phyloP scores from a whole-genome alignment of 352 stramenopile genomes.

The Phytophthora ramorum region DNA sequence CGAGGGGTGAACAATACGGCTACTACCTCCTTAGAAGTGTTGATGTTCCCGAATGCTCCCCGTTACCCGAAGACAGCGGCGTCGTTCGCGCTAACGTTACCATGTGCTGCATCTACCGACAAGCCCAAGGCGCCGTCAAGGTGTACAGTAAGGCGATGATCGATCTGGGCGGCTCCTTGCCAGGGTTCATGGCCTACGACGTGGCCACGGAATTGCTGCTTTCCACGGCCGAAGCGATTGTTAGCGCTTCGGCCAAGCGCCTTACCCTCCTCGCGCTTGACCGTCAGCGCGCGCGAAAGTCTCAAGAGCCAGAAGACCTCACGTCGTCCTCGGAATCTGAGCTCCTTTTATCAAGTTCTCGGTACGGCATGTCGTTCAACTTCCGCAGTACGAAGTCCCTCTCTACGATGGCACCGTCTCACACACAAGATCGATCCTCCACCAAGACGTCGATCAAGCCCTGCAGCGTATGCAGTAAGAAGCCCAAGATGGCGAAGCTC shows the following conservation, averaged over 20 bases:
- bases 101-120: conserved; percentile 72
- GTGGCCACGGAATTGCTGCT: conserved; percentile 53
- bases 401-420: conserved; percentile 2
- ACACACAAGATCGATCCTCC: neutral
- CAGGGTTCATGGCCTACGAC: conserved; percentile 55
- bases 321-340: conserved; percentile 33
- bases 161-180: conserved; percentile 53
- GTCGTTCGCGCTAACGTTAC: conserved; percentile 59
- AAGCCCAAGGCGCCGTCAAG: conserved; percentile 51
- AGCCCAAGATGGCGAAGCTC: conserved; percentile 38
- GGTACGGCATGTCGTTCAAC: conserved; percentile 26
- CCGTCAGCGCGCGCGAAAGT: conserved; percentile 1
- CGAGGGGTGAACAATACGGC: conserved; percentile 47
- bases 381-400: conserved; percentile 33
- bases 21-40: conserved; percentile 69
- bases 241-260: conserved; percentile 55
- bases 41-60: conserved; percentile 50
- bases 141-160: conserved; percentile 68
- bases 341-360: conserved; percentile 21
- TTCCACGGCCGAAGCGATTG: conserved; percentile 40
- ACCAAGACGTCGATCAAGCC: conserved; percentile 26
- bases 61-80: conserved; percentile 50
- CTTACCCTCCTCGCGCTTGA: conserved; percentile 39
- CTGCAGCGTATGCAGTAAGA: conserved; percentile 38
- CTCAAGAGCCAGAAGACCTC: conserved; percentile 22